Evolutionary conservation across 768 basidiomycete species (phyloP), one percentile per base, ranked within the genome.

Genomic region (Hydnum rufescens): DNA sequence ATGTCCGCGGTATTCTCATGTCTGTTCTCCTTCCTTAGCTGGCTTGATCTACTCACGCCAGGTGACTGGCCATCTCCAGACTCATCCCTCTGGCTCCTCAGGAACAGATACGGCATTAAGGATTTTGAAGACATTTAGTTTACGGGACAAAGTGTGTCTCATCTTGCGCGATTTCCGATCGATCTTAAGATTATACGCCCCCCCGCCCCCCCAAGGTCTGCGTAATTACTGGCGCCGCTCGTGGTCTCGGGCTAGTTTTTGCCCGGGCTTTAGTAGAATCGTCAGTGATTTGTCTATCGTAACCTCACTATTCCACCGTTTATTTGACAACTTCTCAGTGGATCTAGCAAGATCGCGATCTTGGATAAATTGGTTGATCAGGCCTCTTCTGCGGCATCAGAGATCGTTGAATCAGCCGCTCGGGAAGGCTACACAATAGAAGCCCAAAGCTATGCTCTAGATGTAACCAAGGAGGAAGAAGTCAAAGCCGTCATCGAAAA

Each of bases 201-300:
- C 8, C 36, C 8, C 36, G 36, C 19, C 19, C 36, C 8, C 19
- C 23, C 13, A 6, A 47, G 44, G 44, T 47, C 44, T 47, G 44
- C 67, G 68, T 92, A 59, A 79, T 97, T 49, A 97, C 93, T 34
- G 93, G 93, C 44, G 93, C 80, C 51, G 93, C 90, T 8, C 74
- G 84, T 60, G 93, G 93, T 4, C 69, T 97, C 44, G 93, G 93
- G 4, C 74, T 82, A 58, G 81, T 88, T 64, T 88, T 96, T 63
- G 90, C 88, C 63, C 75, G 79, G 44, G 89, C 89, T 8, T 90
- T 96, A 65, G 60, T 90, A 58, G 78, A 83, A 66, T 83, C 84
- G 84, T 86, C 60, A 59, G 77, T 67, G 30, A 39, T 4, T 8
- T 23, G 6, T 32, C 2, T 47, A 53, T 32, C 4, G 8, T 22